phyloP scores from a whole-genome alignment of 2,329 filamentous ascomycete species.

The Xylaria digitata region DNA sequence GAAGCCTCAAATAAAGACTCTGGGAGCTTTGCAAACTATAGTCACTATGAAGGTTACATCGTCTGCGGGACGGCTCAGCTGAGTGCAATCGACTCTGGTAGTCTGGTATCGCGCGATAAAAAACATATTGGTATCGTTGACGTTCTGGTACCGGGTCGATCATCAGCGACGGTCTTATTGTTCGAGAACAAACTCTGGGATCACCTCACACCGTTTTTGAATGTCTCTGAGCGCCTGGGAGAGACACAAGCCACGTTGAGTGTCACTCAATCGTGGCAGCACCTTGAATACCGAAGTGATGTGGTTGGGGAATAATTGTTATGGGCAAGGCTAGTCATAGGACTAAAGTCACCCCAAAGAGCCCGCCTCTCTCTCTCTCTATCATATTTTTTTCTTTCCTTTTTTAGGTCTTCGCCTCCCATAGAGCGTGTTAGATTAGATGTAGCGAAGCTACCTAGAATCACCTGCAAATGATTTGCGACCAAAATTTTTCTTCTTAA shows the following conservation, averaged over 20 bases:
- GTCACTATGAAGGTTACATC: not conserved
- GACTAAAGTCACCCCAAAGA: too few species aligned
- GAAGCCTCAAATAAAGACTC: not conserved
- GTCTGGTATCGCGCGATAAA: not conserved
- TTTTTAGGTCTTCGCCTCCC: too few species aligned
- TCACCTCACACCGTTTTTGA: not conserved
- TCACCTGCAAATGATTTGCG: too few species aligned
- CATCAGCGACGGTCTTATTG: not conserved
- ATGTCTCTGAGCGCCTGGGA: not conserved
- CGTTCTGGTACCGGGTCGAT: not conserved
- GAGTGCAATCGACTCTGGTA: not conserved
- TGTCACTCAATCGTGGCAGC: not conserved
- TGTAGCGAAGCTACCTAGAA: too few species aligned
- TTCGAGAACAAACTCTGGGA: conserved; percentile 7
- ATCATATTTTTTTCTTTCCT: too few species aligned
- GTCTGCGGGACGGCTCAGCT: too few species aligned
- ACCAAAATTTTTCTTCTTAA: too few species aligned
- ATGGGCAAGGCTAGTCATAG: too few species aligned
- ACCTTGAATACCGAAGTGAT: conserved; percentile 1
- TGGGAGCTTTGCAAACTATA: not conserved
- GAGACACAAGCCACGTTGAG: not conserved
- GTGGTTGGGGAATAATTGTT: too few species aligned
- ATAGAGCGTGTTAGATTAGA: too few species aligned
- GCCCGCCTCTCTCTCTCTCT: too few species aligned
- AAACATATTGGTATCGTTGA: not conserved